A percentile compares a stretch with the other conserved stretches of the same genome.
Conservation (phyloP, 129 eudicot species). For the Lactuca sativa region DNA sequence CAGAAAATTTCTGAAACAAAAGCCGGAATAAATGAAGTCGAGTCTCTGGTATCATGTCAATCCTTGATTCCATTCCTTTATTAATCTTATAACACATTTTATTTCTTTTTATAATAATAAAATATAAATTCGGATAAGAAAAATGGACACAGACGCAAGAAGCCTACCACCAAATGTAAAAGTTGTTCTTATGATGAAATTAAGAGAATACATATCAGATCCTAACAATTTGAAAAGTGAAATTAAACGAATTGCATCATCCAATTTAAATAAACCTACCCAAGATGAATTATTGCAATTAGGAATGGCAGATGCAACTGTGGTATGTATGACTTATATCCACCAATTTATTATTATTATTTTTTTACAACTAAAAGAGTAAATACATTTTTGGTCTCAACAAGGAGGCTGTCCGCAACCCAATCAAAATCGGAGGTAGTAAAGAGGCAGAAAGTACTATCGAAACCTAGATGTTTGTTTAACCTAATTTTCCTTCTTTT, state of each 20-base stretch:
- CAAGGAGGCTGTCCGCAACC: too few relatives aligned
- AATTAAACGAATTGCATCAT: conserved; percentile 50
- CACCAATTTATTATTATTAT: too few relatives aligned
- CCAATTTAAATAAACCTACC: conserved; percentile 65
- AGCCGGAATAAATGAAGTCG: conserved; percentile 63
- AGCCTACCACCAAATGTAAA: conserved; percentile 68
- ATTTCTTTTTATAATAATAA: background rate
- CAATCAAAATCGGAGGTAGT: too few relatives aligned
- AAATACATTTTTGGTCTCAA: too few relatives aligned
- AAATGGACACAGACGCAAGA: conserved; percentile 78
- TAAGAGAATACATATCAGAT: conserved; percentile 72
- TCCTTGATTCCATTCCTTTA: conserved; percentile 3
- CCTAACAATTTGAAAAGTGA: conserved; percentile 69
- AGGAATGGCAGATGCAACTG: conserved; percentile 57
- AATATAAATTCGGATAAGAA: conserved; percentile 46
- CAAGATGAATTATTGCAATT: conserved; percentile 66
- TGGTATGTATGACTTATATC: conserved; percentile 39
- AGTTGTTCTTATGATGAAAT: conserved; percentile 68
- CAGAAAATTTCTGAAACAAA: conserved; percentile 59
- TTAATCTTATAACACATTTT: background rate
- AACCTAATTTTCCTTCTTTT: too few relatives aligned
- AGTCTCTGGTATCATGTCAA: conserved; percentile 47
- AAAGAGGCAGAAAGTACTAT: too few relatives aligned
- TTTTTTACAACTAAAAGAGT: too few relatives aligned
- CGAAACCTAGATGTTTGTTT: too few relatives aligned